Conservation (phyloP, 2,329 filamentous ascomycete genomes). For the Alternaria sp. region DNA sequence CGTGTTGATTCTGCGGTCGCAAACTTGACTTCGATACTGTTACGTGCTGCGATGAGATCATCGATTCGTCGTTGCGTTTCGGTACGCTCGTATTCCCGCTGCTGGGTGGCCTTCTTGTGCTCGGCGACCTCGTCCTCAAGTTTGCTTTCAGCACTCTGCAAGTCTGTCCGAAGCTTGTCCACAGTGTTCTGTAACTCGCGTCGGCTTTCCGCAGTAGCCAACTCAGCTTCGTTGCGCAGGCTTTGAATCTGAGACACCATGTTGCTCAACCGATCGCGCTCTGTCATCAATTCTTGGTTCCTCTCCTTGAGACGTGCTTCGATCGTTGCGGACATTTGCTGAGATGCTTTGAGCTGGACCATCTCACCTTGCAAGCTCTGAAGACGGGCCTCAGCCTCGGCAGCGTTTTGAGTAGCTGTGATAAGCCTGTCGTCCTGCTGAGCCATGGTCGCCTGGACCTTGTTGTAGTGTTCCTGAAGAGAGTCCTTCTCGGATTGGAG, state of each 20-base stretch:
- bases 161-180: constrained; percentile 80
- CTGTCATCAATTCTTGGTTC: constrained; percentile 83
- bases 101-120: constrained; percentile 78
- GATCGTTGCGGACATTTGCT: constrained; percentile 92
- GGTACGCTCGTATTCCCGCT: constrained; percentile 89
- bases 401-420: constrained; percentile 89
- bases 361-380: constrained; percentile 92
- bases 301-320: constrained; percentile 88
- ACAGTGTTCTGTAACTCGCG: constrained; percentile 80
- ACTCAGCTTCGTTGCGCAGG: constrained; percentile 89
- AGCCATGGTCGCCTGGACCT: constrained; percentile 80
- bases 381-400: constrained; percentile 80
- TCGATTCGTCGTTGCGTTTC: constrained; percentile 92
- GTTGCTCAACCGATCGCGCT: constrained; percentile 83
- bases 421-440: constrained; percentile 91
- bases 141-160: constrained; percentile 81
- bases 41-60: constrained; percentile 81
- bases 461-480: constrained; percentile 81
- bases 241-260: constrained; percentile 85
- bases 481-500: constrained; percentile 85
- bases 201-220: constrained; percentile 80
- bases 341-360: constrained; percentile 92
- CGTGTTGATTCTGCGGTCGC: constrained; percentile 84
- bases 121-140: constrained; percentile 84
- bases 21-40: constrained; percentile 84